Conservation (phyloP, 495 filamentous ascomycete species). For the Talaromyces liani region DNA sequence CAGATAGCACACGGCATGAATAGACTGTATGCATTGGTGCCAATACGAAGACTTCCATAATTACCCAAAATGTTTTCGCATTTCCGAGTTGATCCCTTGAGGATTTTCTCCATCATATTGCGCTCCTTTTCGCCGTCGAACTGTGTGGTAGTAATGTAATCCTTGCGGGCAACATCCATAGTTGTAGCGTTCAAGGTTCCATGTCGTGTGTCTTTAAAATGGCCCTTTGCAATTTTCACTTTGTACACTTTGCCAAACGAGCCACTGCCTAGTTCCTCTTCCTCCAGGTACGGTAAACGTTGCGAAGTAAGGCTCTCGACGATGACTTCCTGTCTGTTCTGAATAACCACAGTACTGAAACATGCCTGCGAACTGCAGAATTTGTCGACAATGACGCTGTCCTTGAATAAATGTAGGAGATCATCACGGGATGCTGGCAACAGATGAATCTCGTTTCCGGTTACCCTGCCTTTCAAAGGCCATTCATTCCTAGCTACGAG, state of each 20-base stretch:
- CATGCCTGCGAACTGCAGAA: constrained; percentile 23
- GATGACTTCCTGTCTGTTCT: constrained; percentile 17
- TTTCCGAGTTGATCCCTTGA: constrained; percentile 11
- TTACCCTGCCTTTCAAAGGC: constrained; percentile 9
- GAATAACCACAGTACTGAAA: constrained; percentile 26
- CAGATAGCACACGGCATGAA: constrained; percentile 30
- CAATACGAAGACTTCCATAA: constrained; percentile 22
- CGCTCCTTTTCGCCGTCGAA: constrained; percentile 13
- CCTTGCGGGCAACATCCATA: constrained; percentile 5
- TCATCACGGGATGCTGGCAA: constrained; percentile 2
- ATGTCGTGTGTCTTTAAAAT: constrained; percentile 17
- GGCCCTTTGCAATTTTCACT: constrained; percentile 25
- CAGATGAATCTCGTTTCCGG: not conserved
- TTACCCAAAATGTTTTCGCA: constrained; percentile 26
- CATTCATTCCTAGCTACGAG: constrained; percentile 16
- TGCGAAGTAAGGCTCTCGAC: constrained; percentile 12
- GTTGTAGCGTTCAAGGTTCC: constrained; percentile 10
- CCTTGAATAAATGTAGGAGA: constrained; percentile 19
- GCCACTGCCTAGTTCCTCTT: constrained; percentile 14
- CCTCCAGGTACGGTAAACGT: constrained; percentile 25
- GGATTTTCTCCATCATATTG: constrained; percentile 24
- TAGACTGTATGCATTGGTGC: constrained; percentile 21
- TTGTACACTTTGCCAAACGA: constrained; percentile 23
- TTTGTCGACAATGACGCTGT: constrained; percentile 15
- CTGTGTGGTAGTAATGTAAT: constrained; percentile 1